phyloP scores from a whole-genome alignment of 345 rosid species.

The Conringia planisiliqua region DNA sequence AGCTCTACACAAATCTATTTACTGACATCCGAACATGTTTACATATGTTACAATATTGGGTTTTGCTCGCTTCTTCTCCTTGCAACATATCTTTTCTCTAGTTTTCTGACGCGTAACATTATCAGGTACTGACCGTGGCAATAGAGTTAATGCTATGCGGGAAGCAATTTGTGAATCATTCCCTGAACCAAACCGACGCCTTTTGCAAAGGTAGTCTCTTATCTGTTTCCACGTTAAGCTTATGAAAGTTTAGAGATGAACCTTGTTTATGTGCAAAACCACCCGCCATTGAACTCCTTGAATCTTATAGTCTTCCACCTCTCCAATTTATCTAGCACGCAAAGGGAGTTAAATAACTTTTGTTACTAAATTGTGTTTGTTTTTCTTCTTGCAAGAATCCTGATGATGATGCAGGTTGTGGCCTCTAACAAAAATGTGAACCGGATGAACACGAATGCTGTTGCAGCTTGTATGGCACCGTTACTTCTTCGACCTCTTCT shows the following conservation, averaged over 20 bases:
- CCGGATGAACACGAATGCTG: slow-evolving; percentile 96
- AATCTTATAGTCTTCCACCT: not conserved
- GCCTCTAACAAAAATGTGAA: slow-evolving; percentile 74
- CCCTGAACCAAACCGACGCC: slow-evolving; percentile 96
- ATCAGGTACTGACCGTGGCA: slow-evolving; percentile 67
- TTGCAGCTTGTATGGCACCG: slow-evolving; percentile 99
- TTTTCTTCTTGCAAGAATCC: slow-evolving; percentile 60
- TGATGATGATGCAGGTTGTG: slow-evolving; percentile 84
- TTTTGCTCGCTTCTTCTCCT: not conserved
- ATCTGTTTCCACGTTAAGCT: not conserved
- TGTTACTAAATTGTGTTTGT: slow-evolving; percentile 8
- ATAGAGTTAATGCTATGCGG: slow-evolving; percentile 77
- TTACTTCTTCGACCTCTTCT: slow-evolving; percentile 97
- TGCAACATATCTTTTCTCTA: not conserved
- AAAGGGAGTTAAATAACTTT: not conserved
- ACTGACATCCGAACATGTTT: not conserved
- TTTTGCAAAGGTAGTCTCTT: slow-evolving; percentile 73
- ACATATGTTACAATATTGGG: slow-evolving; percentile 1
- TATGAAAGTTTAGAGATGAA: not conserved
- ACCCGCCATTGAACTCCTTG: not conserved
- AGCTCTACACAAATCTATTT: not conserved
- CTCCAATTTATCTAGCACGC: not conserved
- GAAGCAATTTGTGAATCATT: slow-evolving; percentile 87
- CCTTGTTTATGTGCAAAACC: not conserved
- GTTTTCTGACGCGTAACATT: slow-evolving; percentile 8